Percentiles rank a stretch among this genome's conserved stretches.
These are phyloP conservation scores for Aplosporella prunicola DNA, from an alignment of 2,329 filamentous ascomycete species.

Conservation along the genomic window DNA sequence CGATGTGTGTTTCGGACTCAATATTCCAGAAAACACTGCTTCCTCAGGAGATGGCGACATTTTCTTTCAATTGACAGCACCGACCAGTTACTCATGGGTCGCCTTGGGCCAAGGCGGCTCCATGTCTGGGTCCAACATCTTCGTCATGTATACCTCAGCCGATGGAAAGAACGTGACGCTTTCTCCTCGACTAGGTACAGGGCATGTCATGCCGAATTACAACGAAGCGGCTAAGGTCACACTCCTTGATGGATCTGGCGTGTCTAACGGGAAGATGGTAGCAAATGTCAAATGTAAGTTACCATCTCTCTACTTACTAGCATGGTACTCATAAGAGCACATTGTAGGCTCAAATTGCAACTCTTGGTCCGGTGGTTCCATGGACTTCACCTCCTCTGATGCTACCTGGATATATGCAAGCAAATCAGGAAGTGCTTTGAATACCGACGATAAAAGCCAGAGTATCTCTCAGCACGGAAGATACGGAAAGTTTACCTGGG, in stretches of 20 bases:
- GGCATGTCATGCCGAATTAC: slow-evolving; percentile 34
- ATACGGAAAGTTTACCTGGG: slow-evolving; percentile 35
- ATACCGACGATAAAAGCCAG: slow-evolving; percentile 36
- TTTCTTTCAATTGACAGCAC: slow-evolving; percentile 48
- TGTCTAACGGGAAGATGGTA: slow-evolving; percentile 43
- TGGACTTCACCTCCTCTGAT: slow-evolving; percentile 37
- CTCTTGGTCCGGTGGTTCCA: slow-evolving; percentile 43
- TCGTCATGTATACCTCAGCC: slow-evolving; percentile 47
- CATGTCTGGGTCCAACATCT: slow-evolving; percentile 50
- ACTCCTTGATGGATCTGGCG: slow-evolving; percentile 45
- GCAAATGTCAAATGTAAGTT: slow-evolving; percentile 46
- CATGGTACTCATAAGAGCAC: slow-evolving; percentile 5
- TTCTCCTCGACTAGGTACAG: slow-evolving; percentile 41
- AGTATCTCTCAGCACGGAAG: slow-evolving; percentile 39
- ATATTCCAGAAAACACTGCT: slow-evolving; percentile 45
- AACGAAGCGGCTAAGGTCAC: slow-evolving; percentile 36
- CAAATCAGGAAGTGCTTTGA: slow-evolving; percentile 37
- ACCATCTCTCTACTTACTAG: too few relatives aligned
- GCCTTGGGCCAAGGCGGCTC: slow-evolving; percentile 45
- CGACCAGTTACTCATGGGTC: slow-evolving; percentile 45
- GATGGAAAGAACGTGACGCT: slow-evolving; percentile 47
- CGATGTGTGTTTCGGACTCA: slow-evolving; percentile 41
- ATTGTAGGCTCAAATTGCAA: slow-evolving; percentile 41
- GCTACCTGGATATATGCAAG: slow-evolving; percentile 45
- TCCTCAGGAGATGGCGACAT: slow-evolving; percentile 45